phyloP scores from a whole-genome alignment of 768 basidiomycete species.

The Bullera alba region DNA sequence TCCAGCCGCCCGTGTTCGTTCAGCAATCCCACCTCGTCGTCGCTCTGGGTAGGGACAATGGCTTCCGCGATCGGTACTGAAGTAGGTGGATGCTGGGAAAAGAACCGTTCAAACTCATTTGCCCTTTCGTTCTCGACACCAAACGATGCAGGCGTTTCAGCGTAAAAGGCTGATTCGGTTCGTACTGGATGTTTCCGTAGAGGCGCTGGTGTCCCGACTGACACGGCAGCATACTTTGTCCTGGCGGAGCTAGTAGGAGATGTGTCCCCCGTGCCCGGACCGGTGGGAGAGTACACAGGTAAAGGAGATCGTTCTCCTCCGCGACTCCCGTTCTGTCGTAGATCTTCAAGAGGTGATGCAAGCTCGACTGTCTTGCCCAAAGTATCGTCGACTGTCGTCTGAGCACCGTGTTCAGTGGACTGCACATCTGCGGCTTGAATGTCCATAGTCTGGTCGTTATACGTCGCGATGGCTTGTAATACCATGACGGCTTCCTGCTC shows the following conservation, averaged over 20 bases:
- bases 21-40: conserved; percentile 5
- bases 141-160: conserved; percentile 12
- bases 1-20: not conserved
- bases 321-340: not conserved
- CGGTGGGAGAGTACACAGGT: not conserved
- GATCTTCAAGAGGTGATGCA: conserved; percentile 1
- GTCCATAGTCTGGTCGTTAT: conserved; percentile 68
- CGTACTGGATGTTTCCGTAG: conserved; percentile 18
- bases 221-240: conserved; percentile 17
- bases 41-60: conserved; percentile 2
- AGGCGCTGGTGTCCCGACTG: conserved; percentile 14
- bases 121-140: not conserved
- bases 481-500: conserved; percentile 75
- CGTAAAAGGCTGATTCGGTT: conserved; percentile 33
- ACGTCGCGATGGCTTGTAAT: conserved; percentile 73
- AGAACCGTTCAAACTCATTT: conserved; percentile 29
- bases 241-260: not conserved
- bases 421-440: conserved; percentile 66
- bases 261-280: not conserved
- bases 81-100: too few relatives aligned
- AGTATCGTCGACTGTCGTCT: too few relatives aligned
- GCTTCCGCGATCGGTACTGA: too few relatives aligned
- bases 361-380: conserved; percentile 9
- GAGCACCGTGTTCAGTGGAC: not conserved
- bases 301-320: not conserved